A percentile compares a stretch with the other conserved stretches of the same genome.
phyloP scores from a whole-genome alignment of 768 basidiomycete species.

The Infundibulicybe gibba region DNA sequence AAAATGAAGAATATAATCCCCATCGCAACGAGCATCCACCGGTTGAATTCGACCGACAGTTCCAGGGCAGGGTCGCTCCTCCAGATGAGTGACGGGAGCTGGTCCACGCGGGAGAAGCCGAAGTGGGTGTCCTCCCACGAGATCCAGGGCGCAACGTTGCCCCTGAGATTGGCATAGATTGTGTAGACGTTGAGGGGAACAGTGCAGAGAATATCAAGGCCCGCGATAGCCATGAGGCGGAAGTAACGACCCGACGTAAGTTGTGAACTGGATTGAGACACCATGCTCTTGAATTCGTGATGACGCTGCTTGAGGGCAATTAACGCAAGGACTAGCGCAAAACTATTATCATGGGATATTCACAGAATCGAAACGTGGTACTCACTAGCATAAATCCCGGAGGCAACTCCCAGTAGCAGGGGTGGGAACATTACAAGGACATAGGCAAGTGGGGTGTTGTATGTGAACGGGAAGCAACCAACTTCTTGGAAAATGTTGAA shows the following conservation, averaged over 20 bases:
- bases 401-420: conserved; percentile 19
- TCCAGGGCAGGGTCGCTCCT: conserved; percentile 11
- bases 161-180: conserved; percentile 10
- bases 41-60: conserved; percentile 24
- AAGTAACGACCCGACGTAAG: conserved; percentile 39
- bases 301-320: conserved; percentile 24
- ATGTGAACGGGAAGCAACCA: conserved; percentile 35
- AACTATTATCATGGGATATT: not conserved
- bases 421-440: conserved; percentile 26
- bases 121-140: conserved; percentile 21
- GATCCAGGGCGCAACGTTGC: conserved; percentile 12
- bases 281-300: conserved; percentile 24
- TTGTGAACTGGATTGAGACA: conserved; percentile 24
- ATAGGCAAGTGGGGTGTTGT: conserved; percentile 27
- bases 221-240: conserved; percentile 47
- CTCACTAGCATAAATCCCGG: conserved; percentile 17
- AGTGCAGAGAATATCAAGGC: conserved; percentile 34
- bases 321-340: conserved; percentile 12
- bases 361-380: not conserved
- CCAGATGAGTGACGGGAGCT: conserved; percentile 28
- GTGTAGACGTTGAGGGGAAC: conserved; percentile 29
- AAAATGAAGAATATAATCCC: conserved; percentile 51
- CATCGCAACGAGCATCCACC: conserved; percentile 38
- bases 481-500: conserved; percentile 40
- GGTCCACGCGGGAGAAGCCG: conserved; percentile 22